Evolutionary conservation across 2,329 filamentous ascomycete genomes (phyloP).

Genomic region (Cytospora chrysosperma): DNA sequence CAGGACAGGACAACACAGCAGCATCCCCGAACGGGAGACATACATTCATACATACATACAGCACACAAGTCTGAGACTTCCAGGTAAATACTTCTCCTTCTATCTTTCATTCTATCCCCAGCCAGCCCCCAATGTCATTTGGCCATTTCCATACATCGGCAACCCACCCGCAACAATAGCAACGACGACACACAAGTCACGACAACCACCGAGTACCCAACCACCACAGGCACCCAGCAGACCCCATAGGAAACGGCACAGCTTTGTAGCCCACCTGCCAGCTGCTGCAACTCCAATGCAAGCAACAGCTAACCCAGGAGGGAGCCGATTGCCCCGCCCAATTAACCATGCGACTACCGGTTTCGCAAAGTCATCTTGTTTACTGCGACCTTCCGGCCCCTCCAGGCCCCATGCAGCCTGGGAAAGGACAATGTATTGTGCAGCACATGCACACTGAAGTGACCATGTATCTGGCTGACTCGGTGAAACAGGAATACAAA

Average conservation of each 20-base stretch:
- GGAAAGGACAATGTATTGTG: background rate
- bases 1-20: too few species aligned
- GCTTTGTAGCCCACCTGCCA: background rate
- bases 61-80: background rate
- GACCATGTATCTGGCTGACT: slow-evolving; percentile 5
- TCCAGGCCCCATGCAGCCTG: background rate
- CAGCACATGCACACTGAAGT: background rate
- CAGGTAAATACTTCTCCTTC: background rate
- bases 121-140: background rate
- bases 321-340: background rate
- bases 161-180: background rate
- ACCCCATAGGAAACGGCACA: background rate
- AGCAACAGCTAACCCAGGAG: background rate
- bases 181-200: background rate
- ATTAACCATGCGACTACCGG: background rate
- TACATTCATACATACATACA: background rate
- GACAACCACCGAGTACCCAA: background rate
- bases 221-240: background rate
- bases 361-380: background rate
- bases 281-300: background rate
- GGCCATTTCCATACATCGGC: background rate
- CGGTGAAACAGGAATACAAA: background rate
- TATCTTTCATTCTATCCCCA: background rate
- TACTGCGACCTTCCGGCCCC: background rate
- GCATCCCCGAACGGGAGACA: background rate